These are phyloP conservation scores for Magnusiomyces sp. DNA, from an alignment of 1,139 yeast genomes.

Conservation along the genomic window DNA sequence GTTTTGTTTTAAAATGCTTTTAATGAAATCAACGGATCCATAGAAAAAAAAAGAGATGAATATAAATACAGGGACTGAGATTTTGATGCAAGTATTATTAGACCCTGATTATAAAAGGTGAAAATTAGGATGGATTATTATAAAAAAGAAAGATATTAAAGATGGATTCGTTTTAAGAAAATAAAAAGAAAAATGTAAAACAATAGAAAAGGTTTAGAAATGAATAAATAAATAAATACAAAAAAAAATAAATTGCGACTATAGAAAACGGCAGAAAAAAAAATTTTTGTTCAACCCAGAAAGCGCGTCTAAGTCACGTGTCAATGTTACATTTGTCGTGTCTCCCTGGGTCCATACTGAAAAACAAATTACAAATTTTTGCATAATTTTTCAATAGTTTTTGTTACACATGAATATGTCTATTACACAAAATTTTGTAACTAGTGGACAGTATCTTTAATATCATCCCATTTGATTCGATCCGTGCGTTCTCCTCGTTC, in stretches of 20 bases:
- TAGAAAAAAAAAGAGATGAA: background rate
- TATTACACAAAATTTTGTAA: background rate
- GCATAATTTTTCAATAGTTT: no score
- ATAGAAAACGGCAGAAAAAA: background rate
- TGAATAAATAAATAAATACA: background rate
- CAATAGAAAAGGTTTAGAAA: background rate
- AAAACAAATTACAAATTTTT: no score
- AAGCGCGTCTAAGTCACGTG: no score
- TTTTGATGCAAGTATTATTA: no score
- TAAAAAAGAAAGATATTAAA: background rate
- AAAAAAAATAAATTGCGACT: background rate
- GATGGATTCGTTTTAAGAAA: background rate
- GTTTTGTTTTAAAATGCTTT: no score
- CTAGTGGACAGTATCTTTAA: conserved; percentile 9
- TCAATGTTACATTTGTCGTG: no score
- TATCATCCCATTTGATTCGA: conserved; percentile 23
- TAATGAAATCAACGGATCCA: no score
- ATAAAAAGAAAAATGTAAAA: background rate
- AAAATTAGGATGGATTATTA: background rate
- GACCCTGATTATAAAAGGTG: no score
- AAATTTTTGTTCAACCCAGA: no score
- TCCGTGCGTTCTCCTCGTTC: conserved; percentile 38
- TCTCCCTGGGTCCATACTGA: no score
- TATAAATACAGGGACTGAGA: background rate
- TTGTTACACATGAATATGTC: no score